Evolutionary conservation across 495 filamentous ascomycete species (phyloP).

Genomic region (Penicillium daleae): DNA sequence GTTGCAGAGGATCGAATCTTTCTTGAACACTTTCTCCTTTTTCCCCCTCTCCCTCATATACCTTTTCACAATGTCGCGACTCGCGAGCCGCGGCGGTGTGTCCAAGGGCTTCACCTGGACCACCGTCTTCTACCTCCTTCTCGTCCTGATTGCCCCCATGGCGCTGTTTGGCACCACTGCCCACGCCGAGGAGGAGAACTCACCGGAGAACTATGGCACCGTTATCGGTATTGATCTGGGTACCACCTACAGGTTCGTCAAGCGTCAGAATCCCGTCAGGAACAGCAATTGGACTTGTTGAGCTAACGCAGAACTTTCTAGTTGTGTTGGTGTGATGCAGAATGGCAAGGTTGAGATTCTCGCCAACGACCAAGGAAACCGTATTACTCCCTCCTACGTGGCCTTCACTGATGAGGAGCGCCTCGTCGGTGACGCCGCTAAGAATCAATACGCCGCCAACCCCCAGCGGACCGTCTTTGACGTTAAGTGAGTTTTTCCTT

Average conservation of each 20-base stretch:
- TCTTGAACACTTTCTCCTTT: background rate
- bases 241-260: constrained; percentile 85
- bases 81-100: constrained; percentile 45
- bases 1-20: constrained; percentile 2
- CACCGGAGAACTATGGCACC: constrained; percentile 78
- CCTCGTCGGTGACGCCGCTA: constrained; percentile 96
- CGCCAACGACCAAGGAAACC: constrained; percentile 97
- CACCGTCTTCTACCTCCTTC: constrained; percentile 80
- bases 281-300: background rate
- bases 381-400: constrained; percentile 98
- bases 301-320: constrained; percentile 26
- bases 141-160: constrained; percentile 75
- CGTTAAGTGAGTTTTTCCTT: constrained; percentile 71
- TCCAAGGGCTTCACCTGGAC: constrained; percentile 65
- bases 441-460: constrained; percentile 98
- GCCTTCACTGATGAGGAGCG: constrained; percentile 98
- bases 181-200: constrained; percentile 68
- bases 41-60: constrained; percentile 16
- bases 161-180: constrained; percentile 72
- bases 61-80: constrained; percentile 50
- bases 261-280: too few species aligned
- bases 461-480: constrained; percentile 88
- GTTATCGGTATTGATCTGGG: constrained; percentile 96
- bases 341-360: constrained; percentile 98
- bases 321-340: constrained; percentile 98